Conservation (phyloP, 2,329 filamentous ascomycete genomes). For the Juglanconis juglandina region DNA sequence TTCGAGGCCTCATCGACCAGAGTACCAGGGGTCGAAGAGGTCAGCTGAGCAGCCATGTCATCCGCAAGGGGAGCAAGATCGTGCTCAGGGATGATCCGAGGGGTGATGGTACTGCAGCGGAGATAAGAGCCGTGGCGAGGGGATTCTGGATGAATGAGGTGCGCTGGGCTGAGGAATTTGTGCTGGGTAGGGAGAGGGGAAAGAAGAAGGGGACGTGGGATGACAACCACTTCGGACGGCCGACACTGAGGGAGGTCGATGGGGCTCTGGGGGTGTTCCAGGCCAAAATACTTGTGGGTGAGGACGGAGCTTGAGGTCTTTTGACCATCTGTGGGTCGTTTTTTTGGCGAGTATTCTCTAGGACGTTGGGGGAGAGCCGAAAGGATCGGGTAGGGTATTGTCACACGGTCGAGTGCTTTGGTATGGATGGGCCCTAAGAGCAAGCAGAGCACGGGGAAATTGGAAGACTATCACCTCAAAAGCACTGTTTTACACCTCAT, state of each 20-base stretch:
- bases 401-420: too few species aligned
- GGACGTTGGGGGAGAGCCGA: too few species aligned
- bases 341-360: too few species aligned
- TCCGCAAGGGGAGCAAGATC: slow-evolving; percentile 43
- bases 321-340: too few species aligned
- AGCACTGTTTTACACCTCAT: too few species aligned
- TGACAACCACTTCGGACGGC: slow-evolving; percentile 48
- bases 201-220: slow-evolving; percentile 41
- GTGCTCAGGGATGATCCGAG: slow-evolving; percentile 30
- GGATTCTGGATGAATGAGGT: slow-evolving; percentile 50
- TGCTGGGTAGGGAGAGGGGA: slow-evolving; percentile 37
- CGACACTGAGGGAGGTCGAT: slow-evolving; percentile 43
- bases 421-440: too few species aligned
- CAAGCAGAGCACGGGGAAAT: too few species aligned
- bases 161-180: slow-evolving; percentile 43
- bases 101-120: slow-evolving; percentile 32
- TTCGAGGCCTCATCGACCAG: slow-evolving; percentile 46
- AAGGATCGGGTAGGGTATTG: too few species aligned
- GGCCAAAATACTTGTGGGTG: background rate
- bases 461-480: too few species aligned
- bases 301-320: background rate
- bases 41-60: slow-evolving; percentile 42
- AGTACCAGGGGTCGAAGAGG: slow-evolving; percentile 49
- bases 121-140: slow-evolving; percentile 31
- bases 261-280: slow-evolving; percentile 23